These are phyloP conservation scores for Phaeodactylum tricornutum DNA, from an alignment of 108 stramenopile species.

Conservation along the genomic window DNA sequence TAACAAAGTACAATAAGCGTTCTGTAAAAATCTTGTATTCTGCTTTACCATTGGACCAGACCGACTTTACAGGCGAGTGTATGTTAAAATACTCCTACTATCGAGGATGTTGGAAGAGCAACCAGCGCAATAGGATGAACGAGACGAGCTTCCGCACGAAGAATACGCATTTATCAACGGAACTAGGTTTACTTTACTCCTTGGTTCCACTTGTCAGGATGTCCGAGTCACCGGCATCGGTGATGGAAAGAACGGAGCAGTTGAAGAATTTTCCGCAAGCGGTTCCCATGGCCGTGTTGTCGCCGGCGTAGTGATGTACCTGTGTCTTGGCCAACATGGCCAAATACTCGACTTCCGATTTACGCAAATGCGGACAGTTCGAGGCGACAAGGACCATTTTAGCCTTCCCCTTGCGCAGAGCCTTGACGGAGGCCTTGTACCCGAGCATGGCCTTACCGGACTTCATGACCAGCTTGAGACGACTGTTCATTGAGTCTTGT, in stretches of 20 bases:
- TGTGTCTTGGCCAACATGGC: constrained; percentile 95
- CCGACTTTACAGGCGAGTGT: too few relatives aligned
- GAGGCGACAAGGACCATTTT: constrained; percentile 94
- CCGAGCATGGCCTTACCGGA: constrained; percentile 95
- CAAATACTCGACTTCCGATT: constrained; percentile 98
- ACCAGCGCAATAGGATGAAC: too few relatives aligned
- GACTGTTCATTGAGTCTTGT: constrained; percentile 96
- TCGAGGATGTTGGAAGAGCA: too few relatives aligned
- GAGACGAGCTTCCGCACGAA: too few relatives aligned
- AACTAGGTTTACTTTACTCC: constrained; percentile 53
- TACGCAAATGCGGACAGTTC: constrained; percentile 96
- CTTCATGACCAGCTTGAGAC: constrained; percentile 99
- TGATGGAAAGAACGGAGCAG: constrained; percentile 84
- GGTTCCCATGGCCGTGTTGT: constrained; percentile 95
- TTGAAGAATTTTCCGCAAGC: constrained; percentile 98
- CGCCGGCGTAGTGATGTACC: constrained; percentile 95
- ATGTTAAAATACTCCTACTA: too few relatives aligned
- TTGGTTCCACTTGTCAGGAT: constrained; percentile 49
- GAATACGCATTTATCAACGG: too few relatives aligned
- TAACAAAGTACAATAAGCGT: too few relatives aligned
- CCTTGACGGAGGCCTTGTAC: constrained; percentile 93
- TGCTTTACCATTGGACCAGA: too few relatives aligned
- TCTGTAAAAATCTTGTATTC: too few relatives aligned
- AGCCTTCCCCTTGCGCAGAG: constrained; percentile 86
- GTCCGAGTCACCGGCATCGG: constrained; percentile 92